phyloP scores from a whole-genome alignment of 164 flowering plant species.

The Tetrastigma voinierianum region DNA sequence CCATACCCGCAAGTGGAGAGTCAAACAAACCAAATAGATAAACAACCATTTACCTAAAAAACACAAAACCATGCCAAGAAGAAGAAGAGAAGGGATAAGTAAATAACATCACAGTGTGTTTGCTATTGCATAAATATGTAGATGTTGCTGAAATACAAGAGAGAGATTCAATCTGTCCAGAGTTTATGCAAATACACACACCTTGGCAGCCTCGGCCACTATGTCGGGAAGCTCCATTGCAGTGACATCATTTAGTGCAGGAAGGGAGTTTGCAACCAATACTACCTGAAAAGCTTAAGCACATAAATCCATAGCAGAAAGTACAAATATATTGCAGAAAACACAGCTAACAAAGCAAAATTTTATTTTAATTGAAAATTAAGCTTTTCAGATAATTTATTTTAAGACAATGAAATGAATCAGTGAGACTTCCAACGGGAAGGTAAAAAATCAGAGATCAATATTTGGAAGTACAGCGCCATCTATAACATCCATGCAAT shows the following conservation, averaged over 20 bases:
- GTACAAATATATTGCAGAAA: no score
- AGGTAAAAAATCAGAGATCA: not conserved
- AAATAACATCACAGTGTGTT: no score
- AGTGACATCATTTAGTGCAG: conserved; percentile 94
- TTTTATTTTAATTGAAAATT: no score
- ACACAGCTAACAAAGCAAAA: no score
- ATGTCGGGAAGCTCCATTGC: conserved; percentile 98
- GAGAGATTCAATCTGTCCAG: not conserved
- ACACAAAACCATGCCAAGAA: no score
- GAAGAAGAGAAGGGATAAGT: no score
- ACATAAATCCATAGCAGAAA: no score
- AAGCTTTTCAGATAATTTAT: no score
- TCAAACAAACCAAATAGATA: no score
- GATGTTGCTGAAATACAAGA: not conserved
- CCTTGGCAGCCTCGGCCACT: conserved; percentile 99
- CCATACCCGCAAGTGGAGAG: no score
- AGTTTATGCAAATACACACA: conserved; percentile 17
- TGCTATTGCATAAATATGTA: not conserved
- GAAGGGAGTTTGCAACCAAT: conserved; percentile 93
- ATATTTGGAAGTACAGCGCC: not conserved
- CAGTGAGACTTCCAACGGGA: not conserved
- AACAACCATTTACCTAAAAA: no score
- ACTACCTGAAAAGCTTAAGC: conserved; percentile 68
- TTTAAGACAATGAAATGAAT: not conserved
- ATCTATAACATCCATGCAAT: not conserved